Percentiles rank a stretch among this genome's conserved stretches.
Conservation (phyloP, 371 early-diverging fungal species). For the Circinella umbellata region DNA sequence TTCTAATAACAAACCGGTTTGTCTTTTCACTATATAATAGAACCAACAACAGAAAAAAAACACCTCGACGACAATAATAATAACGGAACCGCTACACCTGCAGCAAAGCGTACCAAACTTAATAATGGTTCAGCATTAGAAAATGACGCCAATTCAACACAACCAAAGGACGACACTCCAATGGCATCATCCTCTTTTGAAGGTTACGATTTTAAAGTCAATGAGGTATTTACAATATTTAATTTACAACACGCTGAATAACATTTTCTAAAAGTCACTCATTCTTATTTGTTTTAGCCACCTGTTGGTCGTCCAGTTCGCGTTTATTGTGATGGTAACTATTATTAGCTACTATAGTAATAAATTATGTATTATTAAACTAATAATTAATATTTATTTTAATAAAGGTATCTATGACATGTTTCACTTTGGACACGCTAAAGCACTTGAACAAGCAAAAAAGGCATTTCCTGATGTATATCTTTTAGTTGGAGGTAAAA, state of each 20-base stretch:
- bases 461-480: constrained; percentile 87
- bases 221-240: constrained; percentile 18
- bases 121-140: constrained; percentile 15
- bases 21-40: neutral
- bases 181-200: constrained; percentile 14
- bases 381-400: neutral
- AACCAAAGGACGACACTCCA: constrained; percentile 3
- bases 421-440: constrained; percentile 96
- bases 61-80: neutral
- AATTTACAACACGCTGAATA: neutral
- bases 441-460: constrained; percentile 93
- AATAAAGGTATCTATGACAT: constrained; percentile 83
- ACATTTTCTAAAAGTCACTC: neutral
- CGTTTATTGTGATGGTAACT: constrained; percentile 83
- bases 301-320: constrained; percentile 80
- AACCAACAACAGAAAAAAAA: neutral
- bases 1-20: no score
- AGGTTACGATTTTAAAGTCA: constrained; percentile 28
- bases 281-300: constrained; percentile 38
- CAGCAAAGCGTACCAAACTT: constrained; percentile 14
- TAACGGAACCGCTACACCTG: constrained; percentile 13
- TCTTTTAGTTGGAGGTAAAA: constrained; percentile 86
- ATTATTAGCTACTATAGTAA: neutral
- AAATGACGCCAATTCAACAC: neutral
- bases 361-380: neutral